Evolutionary conservation across 352 stramenopile species (phyloP).

Genomic region (Pythium rhizo-oryzae): DNA sequence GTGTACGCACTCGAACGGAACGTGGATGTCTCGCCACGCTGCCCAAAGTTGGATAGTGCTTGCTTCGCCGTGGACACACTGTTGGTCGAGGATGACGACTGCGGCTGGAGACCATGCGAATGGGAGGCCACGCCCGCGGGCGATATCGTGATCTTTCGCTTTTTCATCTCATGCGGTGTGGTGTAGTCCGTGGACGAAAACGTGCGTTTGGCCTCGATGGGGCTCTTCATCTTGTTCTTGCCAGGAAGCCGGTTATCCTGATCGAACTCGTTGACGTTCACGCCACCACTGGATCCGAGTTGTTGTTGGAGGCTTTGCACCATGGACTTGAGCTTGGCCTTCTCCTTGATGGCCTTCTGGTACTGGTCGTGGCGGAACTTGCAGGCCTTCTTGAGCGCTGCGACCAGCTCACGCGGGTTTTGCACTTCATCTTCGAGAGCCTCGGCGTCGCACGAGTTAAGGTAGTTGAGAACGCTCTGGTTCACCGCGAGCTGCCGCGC

Average conservation of each 20-base stretch:
- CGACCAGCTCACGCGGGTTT: constrained; percentile 74
- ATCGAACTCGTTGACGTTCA: neutral
- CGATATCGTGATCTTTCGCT: constrained; percentile 47
- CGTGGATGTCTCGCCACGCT: constrained; percentile 37
- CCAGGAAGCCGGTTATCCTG: neutral
- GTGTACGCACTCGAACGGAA: constrained; percentile 68
- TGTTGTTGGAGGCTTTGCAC: constrained; percentile 43
- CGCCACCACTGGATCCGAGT: constrained; percentile 7
- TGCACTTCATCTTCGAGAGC: constrained; percentile 76
- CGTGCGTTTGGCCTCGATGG: constrained; percentile 34
- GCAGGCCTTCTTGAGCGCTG: constrained; percentile 81
- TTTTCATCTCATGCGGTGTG: constrained; percentile 52
- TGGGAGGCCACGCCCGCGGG: constrained; percentile 11
- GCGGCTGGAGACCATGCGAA: constrained; percentile 2
- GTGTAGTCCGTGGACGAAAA: constrained; percentile 29
- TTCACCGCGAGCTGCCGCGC: constrained; percentile 56
- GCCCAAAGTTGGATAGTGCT: constrained; percentile 25
- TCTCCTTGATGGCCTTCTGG: constrained; percentile 82
- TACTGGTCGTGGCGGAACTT: constrained; percentile 85
- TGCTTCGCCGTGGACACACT: neutral
- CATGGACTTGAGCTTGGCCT: constrained; percentile 70
- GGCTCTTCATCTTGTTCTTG: constrained; percentile 28
- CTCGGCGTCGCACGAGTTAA: constrained; percentile 72
- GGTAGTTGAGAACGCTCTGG: constrained; percentile 72
- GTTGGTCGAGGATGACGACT: constrained; percentile 4